Evolutionary conservation across 2,329 filamentous ascomycete genomes (phyloP).

Genomic region (Aspergillus aculeatinus): DNA sequence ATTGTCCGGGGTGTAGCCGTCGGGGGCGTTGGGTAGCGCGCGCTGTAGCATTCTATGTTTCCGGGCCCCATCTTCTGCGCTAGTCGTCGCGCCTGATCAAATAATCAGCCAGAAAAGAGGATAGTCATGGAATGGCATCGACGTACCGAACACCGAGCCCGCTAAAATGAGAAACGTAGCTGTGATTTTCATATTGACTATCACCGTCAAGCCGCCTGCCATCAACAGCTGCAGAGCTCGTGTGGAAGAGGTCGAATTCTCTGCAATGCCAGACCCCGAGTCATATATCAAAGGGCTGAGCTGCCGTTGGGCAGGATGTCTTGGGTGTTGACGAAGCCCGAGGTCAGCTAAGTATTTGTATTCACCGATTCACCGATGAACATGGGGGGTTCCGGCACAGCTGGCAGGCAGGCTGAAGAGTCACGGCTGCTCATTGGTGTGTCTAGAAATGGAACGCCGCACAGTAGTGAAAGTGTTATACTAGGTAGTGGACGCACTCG

Average conservation of each 20-base stretch:
- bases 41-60: slow-evolving; percentile 27
- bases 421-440: neutral
- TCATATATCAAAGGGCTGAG: neutral
- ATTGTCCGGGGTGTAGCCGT: slow-evolving; percentile 69
- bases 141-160: neutral
- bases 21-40: slow-evolving; percentile 57
- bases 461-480: neutral
- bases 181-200: neutral
- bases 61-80: neutral
- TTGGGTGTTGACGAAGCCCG: neutral
- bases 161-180: neutral
- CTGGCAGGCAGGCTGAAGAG: neutral
- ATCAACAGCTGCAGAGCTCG: neutral
- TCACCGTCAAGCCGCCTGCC: neutral
- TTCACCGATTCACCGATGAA: neutral
- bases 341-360: neutral
- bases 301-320: neutral
- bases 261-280: neutral
- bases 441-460: neutral
- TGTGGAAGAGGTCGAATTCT: neutral
- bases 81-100: neutral
- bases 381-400: neutral
- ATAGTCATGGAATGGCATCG: neutral
- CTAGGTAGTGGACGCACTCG: slow-evolving; percentile 6
- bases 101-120: neutral